These are phyloP conservation scores for Dunaliella primolecta DNA, from an alignment of 139 green algal genomes.

Conservation along the genomic window DNA sequence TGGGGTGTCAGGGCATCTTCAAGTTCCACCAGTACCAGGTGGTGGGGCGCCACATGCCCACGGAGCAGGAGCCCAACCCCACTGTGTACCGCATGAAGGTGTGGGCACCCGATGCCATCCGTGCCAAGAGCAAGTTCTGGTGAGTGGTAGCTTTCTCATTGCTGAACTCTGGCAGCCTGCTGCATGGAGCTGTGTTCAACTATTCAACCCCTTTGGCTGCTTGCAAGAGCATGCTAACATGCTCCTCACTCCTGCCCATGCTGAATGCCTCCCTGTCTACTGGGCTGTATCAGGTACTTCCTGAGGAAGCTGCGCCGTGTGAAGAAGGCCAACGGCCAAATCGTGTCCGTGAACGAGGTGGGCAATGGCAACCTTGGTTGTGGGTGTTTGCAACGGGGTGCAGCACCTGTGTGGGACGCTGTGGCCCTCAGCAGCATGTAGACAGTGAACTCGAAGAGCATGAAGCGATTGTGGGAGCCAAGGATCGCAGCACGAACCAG, in stretches of 20 bases:
- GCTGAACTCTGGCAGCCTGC: too few species aligned
- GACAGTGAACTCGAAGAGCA: too few species aligned
- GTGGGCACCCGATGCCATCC: constrained; percentile 89
- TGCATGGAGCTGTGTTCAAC: too few species aligned
- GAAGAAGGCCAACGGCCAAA: constrained; percentile 99
- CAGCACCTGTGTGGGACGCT: too few species aligned
- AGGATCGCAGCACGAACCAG: too few species aligned
- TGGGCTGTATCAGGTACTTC: constrained; percentile 98
- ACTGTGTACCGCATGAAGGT: constrained; percentile 99
- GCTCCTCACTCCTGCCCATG: too few species aligned
- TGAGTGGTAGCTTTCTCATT: constrained; percentile 54
- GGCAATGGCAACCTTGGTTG: too few species aligned
- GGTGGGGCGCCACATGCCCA: constrained; percentile 94
- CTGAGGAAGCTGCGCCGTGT: constrained; percentile 91
- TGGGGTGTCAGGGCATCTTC: constrained; percentile 81
- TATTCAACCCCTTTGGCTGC: too few species aligned
- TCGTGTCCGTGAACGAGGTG: constrained; percentile 95
- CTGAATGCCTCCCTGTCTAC: too few species aligned
- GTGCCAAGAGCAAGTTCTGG: constrained; percentile 98
- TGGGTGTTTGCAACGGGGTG: background rate
- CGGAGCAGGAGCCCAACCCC: constrained; percentile 77
- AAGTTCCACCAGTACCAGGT: constrained; percentile 99
- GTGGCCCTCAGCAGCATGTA: too few species aligned
- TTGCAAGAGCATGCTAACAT: too few species aligned
- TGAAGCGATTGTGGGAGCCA: too few species aligned